Percentiles rank a stretch among this genome's conserved stretches.
phyloP scores from a whole-genome alignment of 108 stramenopile genomes.

The Fistulifera pelliculosa region DNA sequence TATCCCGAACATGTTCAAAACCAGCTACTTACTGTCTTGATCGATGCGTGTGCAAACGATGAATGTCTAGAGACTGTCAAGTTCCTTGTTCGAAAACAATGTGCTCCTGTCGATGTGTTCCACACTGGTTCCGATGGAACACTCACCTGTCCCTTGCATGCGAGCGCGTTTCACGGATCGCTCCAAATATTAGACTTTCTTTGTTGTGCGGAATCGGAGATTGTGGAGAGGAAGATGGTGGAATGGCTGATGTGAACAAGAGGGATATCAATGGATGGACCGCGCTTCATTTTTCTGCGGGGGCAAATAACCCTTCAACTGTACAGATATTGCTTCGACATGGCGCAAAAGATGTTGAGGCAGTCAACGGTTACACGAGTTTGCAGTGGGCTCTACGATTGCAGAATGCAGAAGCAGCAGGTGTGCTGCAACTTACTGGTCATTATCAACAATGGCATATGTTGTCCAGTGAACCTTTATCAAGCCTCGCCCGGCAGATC shows the following conservation, averaged over 20 bases:
- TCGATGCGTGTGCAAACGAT: conserved; percentile 66
- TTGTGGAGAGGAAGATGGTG: conserved; percentile 33
- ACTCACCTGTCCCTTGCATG: conserved; percentile 72
- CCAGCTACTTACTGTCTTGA: conserved; percentile 30
- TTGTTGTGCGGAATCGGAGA: conserved; percentile 51
- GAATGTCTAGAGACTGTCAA: conserved; percentile 46
- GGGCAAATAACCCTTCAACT: conserved; percentile 40
- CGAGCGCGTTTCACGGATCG: conserved; percentile 67
- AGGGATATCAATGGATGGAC: conserved; percentile 71
- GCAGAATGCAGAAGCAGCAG: conserved; percentile 49
- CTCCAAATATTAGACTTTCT: conserved; percentile 49
- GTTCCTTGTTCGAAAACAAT: conserved; percentile 34
- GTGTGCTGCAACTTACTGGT: conserved; percentile 41
- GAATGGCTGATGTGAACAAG: conserved; percentile 49
- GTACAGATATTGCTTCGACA: conserved; percentile 40
- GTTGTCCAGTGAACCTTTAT: conserved; percentile 36
- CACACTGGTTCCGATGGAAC: conserved; percentile 56
- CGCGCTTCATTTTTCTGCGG: conserved; percentile 70
- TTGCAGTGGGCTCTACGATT: conserved; percentile 69
- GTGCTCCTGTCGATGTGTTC: conserved; percentile 56
- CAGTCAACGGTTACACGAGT: conserved; percentile 72
- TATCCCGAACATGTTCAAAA: conserved; percentile 37
- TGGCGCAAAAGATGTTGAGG: conserved; percentile 64
- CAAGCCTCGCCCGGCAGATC: conserved; percentile 34
- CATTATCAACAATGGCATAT: conserved; percentile 6